Evolutionary conservation across 202 grass and related monocot species (phyloP).

Genomic region (Cymbopogon flexuosus): DNA sequence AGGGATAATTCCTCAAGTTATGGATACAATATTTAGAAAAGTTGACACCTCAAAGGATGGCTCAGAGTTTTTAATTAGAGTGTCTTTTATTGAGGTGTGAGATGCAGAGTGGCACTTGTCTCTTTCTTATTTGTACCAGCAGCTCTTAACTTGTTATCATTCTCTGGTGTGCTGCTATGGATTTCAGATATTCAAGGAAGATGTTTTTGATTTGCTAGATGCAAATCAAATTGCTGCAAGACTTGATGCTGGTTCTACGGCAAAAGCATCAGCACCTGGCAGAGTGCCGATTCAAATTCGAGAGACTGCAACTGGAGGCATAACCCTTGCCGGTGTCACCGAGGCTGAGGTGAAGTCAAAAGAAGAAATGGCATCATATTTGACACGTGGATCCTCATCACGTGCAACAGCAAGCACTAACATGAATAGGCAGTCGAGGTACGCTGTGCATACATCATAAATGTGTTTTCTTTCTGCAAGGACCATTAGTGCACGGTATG

Average conservation of each 20-base stretch:
- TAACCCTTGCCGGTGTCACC: conserved; percentile 79
- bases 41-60: conserved; percentile 48
- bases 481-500: background rate
- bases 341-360: conserved; percentile 88
- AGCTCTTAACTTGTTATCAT: conserved; percentile 4
- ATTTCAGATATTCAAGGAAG: conserved; percentile 95
- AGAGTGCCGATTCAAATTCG: conserved; percentile 94
- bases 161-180: conserved; percentile 4
- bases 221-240: conserved; percentile 42
- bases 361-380: conserved; percentile 87
- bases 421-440: conserved; percentile 99
- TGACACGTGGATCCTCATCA: conserved; percentile 59
- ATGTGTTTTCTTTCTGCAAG: background rate
- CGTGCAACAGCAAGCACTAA: conserved; percentile 94
- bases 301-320: conserved; percentile 79
- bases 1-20: conserved; percentile 93
- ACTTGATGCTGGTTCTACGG: conserved; percentile 41
- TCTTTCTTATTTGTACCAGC: conserved; percentile 4
- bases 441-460: background rate
- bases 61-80: conserved; percentile 71
- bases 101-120: background rate
- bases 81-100: conserved; percentile 93
- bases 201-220: conserved; percentile 92
- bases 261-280: conserved; percentile 47
- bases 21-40: conserved; percentile 88